phyloP scores from a whole-genome alignment of 2,329 filamentous ascomycete genomes.

The Davidsoniella virescens region DNA sequence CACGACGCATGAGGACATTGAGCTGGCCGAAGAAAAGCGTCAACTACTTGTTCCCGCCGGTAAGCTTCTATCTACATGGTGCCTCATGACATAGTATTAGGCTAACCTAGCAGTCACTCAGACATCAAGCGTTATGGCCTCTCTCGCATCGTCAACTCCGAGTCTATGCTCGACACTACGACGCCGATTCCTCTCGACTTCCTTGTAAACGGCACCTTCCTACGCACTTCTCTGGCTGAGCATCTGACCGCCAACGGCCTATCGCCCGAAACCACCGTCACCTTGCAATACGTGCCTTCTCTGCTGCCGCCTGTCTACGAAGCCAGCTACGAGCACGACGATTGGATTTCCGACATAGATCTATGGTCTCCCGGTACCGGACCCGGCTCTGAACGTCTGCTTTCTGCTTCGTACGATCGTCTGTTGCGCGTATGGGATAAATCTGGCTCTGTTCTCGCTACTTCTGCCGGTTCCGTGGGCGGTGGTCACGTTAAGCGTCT shows the following conservation, averaged over 20 bases:
- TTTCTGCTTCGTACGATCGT: slow-evolving; percentile 92
- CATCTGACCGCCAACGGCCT: slow-evolving; percentile 77
- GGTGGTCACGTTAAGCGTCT: slow-evolving; percentile 63
- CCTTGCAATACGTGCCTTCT: slow-evolving; percentile 84
- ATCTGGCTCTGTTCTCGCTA: slow-evolving; percentile 70
- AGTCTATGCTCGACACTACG: slow-evolving; percentile 50
- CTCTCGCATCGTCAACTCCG: slow-evolving; percentile 54
- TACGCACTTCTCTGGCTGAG: slow-evolving; percentile 77
- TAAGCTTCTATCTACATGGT: slow-evolving; percentile 18
- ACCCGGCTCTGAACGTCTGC: slow-evolving; percentile 40
- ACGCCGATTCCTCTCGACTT: slow-evolving; percentile 76
- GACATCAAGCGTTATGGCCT: slow-evolving; percentile 56
- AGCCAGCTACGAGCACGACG: slow-evolving; percentile 88
- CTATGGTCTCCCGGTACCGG: slow-evolving; percentile 52
- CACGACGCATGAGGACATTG: slow-evolving; percentile 43
- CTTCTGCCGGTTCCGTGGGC: slow-evolving; percentile 47
- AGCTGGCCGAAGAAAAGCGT: slow-evolving; percentile 44
- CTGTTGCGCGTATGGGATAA: slow-evolving; percentile 78
- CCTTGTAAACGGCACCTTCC: slow-evolving; percentile 82
- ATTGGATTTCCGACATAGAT: slow-evolving; percentile 86
- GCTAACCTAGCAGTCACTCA: slow-evolving; percentile 16
- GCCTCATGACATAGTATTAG: neutral
- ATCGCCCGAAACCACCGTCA: slow-evolving; percentile 72
- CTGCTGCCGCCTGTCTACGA: slow-evolving; percentile 78
- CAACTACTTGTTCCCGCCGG: slow-evolving; percentile 47